Evolutionary conservation across 2,329 filamentous ascomycete species (phyloP).

Genomic region (Ramularia collo-cygni): DNA sequence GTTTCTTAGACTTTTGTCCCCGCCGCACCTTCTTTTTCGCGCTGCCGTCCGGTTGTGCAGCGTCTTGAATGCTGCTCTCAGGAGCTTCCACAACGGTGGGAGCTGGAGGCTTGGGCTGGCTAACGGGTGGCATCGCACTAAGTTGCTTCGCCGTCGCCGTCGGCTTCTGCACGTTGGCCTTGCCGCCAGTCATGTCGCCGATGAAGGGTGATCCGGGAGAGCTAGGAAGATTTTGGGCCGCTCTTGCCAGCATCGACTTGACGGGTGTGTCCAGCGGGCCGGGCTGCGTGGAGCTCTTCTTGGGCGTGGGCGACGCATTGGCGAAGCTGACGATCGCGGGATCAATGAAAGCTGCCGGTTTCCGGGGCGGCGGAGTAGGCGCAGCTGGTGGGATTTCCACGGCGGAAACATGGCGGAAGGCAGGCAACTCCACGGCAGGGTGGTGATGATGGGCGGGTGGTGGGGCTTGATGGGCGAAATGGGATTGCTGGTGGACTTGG

Average conservation of each 20-base stretch:
- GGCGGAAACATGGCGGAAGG: slow-evolving; percentile 7
- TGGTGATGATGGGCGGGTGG: slow-evolving; percentile 11
- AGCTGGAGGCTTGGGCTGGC: slow-evolving; percentile 5
- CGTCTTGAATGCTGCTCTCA: slow-evolving; percentile 7
- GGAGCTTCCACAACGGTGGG: slow-evolving; percentile 5
- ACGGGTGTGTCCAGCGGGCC: slow-evolving; percentile 36
- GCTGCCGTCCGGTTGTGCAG: slow-evolving; percentile 25
- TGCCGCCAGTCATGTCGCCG: slow-evolving; percentile 19
- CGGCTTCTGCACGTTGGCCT: slow-evolving; percentile 19
- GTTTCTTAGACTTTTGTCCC: slow-evolving; percentile 37
- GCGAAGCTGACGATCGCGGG: slow-evolving; percentile 72
- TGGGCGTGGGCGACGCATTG: slow-evolving; percentile 26
- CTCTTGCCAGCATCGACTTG: slow-evolving; percentile 32
- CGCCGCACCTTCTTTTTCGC: slow-evolving; percentile 41
- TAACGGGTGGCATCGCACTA: slow-evolving; percentile 1
- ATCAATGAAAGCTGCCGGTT: slow-evolving; percentile 56
- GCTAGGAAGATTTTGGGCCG: slow-evolving; percentile 30
- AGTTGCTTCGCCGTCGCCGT: slow-evolving; percentile 12
- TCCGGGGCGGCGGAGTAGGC: slow-evolving; percentile 27
- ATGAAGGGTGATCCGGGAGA: slow-evolving; percentile 33
- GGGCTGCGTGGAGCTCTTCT: slow-evolving; percentile 17
- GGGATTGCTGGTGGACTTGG: slow-evolving; percentile 4
- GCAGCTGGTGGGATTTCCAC: slow-evolving; percentile 15
- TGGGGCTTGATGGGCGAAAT: slow-evolving; percentile 3
- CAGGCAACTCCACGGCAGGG: slow-evolving; percentile 22